Base-by-base conservation (phyloP, 1,284 basidiomycete genomes). In the Ceratorhiza oryzae-sativae region DNA sequence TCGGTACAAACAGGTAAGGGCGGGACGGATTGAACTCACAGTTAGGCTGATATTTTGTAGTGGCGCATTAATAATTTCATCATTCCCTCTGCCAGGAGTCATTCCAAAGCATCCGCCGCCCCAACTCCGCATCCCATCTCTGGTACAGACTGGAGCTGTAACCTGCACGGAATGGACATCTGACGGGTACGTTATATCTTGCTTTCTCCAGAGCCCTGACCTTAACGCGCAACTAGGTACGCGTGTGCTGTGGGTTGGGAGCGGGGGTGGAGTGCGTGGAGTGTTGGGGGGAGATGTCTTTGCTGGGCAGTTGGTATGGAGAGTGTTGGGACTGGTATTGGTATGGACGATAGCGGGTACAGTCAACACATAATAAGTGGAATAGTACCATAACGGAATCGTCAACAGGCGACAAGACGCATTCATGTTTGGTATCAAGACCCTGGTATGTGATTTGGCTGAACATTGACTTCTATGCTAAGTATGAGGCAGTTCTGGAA, bases 171-270 rank as follows among this genome's bases (percentile, higher is more conserved):
- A 94, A 75, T 98, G 95, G 94, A 96, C 90, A 71, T 92, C 92
- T 1, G 97, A 99, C 80, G 97, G 97, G 0, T 95, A 61, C 20
- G 34, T 61, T 34, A n/a, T 18, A 20, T 12, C 36, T 18, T 15
- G 60, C 5, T 61, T 15, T 27, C 20, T 15, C 15, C 23, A 25
- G 12, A 27, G 5, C 13, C 1, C 25, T 15, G 5, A 18, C 2
- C 36, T 67, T 18, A 67, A 15, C 32, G 6, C 61, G 51, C n/a
- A 6, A 23, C 15, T 12, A 71, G 70, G 25, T 71, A 97, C 80
- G 94, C 94, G 0, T 84, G 99, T n/a, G 96, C 95, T n/a, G 94
- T 95, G 0, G 96, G 94, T 0, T 98, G 94, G 90, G 86, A 89
- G 74, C 81, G 87, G 72, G 96, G 95, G 3, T 97, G 95, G 92